Evolutionary conservation across 352 stramenopile genomes (phyloP).

Genomic region (Globisporangium cederbergense): DNA sequence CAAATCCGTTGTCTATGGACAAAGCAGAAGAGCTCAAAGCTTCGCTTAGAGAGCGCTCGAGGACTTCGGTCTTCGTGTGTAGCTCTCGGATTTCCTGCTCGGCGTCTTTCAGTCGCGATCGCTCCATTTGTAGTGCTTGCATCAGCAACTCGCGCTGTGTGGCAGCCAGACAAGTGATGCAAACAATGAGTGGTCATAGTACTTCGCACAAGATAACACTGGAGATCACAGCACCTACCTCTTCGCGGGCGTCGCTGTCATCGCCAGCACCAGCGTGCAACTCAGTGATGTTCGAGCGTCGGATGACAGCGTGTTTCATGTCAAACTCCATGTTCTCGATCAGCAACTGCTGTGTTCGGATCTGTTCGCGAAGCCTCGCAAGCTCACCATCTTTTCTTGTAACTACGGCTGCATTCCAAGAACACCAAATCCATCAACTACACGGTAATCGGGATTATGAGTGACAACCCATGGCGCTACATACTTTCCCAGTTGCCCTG

Average conservation of each 20-base stretch:
- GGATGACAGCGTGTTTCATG: conserved; percentile 14
- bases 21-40: background rate
- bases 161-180: background rate
- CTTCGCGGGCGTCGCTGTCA: conserved; percentile 24
- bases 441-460: background rate
- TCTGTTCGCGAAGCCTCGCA: conserved; percentile 39
- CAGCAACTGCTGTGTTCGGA: conserved; percentile 50
- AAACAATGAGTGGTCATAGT: background rate
- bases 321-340: conserved; percentile 63
- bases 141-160: conserved; percentile 20
- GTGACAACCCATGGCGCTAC: background rate
- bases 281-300: conserved; percentile 5
- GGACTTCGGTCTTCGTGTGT: conserved; percentile 1
- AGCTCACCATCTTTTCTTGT: conserved; percentile 39
- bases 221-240: conserved; percentile 38
- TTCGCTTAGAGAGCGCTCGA: conserved; percentile 10
- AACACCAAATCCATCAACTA: background rate
- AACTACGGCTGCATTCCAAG: conserved; percentile 27
- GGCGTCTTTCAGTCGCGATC: conserved; percentile 8
- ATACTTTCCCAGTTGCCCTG: conserved; percentile 9
- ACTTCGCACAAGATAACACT: no score
- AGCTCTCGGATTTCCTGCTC: conserved; percentile 15
- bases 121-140: conserved; percentile 16
- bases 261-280: conserved; percentile 1
- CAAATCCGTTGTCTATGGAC: background rate